Evolutionary conservation across 176 grass and related monocot genomes (phyloP).

Genomic region (Puya raimondii): DNA sequence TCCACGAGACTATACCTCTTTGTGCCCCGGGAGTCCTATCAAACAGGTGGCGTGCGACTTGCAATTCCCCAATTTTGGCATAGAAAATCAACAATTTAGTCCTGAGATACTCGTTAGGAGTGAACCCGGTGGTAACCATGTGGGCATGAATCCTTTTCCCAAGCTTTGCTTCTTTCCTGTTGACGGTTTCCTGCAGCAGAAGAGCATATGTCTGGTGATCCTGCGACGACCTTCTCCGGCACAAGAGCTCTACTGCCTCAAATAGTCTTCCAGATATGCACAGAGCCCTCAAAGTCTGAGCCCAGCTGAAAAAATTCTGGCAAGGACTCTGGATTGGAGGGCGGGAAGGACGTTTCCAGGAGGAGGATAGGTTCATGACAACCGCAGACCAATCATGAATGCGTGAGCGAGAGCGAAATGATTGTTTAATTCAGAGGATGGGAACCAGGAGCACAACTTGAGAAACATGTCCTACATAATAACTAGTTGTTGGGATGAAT

Average conservation of each 20-base stretch:
- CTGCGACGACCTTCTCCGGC: slow-evolving; percentile 8
- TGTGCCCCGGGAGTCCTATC: slow-evolving; percentile 28
- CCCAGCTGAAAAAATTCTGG: neutral
- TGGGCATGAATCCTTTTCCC: slow-evolving; percentile 52
- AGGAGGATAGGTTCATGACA: too few relatives aligned
- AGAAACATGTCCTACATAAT: too few relatives aligned
- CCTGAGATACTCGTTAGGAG: slow-evolving; percentile 11
- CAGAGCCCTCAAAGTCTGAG: slow-evolving; percentile 18
- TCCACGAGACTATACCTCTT: slow-evolving; percentile 35
- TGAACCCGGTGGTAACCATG: slow-evolving; percentile 33
- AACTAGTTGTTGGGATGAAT: too few relatives aligned
- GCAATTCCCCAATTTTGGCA: slow-evolving; percentile 36
- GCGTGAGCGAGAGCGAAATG: too few relatives aligned
- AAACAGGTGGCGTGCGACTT: slow-evolving; percentile 22
- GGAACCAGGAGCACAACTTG: too few relatives aligned
- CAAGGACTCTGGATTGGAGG: neutral
- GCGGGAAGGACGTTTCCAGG: too few relatives aligned
- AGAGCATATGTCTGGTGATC: slow-evolving; percentile 20
- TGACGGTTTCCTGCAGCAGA: slow-evolving; percentile 43
- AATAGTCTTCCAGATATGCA: slow-evolving; percentile 35
- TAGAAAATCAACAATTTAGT: slow-evolving; percentile 50
- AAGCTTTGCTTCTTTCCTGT: slow-evolving; percentile 29
- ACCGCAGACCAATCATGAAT: too few relatives aligned
- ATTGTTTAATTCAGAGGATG: too few relatives aligned
- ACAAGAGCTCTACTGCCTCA: slow-evolving; percentile 29